These are phyloP conservation scores for Carex myosuroides DNA, from an alignment of 176 grass and related monocot species.

Conservation along the genomic window DNA sequence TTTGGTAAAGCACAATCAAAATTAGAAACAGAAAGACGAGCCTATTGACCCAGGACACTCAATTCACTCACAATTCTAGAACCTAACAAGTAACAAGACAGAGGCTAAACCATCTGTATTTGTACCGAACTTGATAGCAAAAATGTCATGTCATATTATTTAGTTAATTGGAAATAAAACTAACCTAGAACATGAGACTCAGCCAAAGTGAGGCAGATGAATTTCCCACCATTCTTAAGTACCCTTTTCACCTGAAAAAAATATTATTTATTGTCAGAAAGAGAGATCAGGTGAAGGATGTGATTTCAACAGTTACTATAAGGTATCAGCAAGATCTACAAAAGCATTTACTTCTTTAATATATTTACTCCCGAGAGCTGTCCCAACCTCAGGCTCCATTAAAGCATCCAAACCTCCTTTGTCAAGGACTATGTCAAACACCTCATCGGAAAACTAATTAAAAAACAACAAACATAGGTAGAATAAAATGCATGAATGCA, in stretches of 20 bases:
- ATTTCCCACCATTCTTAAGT: slow-evolving; percentile 75
- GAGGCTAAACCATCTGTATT: not conserved
- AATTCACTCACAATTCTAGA: not conserved
- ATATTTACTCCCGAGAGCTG: slow-evolving; percentile 74
- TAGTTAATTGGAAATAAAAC: not conserved
- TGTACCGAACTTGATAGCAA: not conserved
- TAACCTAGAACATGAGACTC: slow-evolving; percentile 97
- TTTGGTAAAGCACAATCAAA: not conserved
- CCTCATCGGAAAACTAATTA: slow-evolving; percentile 72
- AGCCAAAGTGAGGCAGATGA: slow-evolving; percentile 77
- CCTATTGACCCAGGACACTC: not conserved
- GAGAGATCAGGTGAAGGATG: not conserved
- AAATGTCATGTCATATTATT: not conserved
- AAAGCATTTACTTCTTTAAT: slow-evolving; percentile 58
- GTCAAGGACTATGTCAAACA: slow-evolving; percentile 79
- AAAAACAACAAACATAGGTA: not conserved
- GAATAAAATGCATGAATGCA: not conserved
- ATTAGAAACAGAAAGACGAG: not conserved
- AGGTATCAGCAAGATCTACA: slow-evolving; percentile 13
- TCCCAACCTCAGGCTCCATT: slow-evolving; percentile 85
- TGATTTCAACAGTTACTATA: slow-evolving; percentile 2
- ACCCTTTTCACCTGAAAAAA: slow-evolving; percentile 69
- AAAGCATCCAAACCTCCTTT: slow-evolving; percentile 98
- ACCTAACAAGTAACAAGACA: not conserved
- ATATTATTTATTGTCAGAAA: slow-evolving; percentile 6